Evolutionary conservation across 345 rosid species (phyloP).

Genomic region (Toxicodendron radicans): DNA sequence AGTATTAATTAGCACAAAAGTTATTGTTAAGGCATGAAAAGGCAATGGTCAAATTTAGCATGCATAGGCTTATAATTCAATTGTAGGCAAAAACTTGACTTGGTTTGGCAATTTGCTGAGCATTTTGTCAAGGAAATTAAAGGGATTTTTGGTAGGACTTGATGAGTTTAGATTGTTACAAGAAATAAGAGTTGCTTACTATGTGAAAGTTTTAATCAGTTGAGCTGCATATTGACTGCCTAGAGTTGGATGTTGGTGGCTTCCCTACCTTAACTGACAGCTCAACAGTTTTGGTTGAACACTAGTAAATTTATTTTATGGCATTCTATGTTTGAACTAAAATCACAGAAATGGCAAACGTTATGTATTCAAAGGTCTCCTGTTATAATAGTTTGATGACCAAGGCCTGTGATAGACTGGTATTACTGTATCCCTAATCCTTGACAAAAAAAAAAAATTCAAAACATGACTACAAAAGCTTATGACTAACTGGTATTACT

Average conservation of each 20-base stretch:
- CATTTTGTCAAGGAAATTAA: background rate
- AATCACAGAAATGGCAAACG: too few relatives aligned
- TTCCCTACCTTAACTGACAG: slow-evolving; percentile 21
- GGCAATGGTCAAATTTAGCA: slow-evolving; percentile 6
- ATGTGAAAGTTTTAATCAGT: slow-evolving; percentile 19
- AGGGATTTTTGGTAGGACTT: slow-evolving; percentile 31
- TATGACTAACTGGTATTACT: too few relatives aligned
- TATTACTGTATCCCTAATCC: too few relatives aligned
- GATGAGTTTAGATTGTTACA: slow-evolving; percentile 21
- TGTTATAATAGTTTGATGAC: too few relatives aligned
- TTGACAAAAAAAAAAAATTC: too few relatives aligned
- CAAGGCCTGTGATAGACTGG: too few relatives aligned
- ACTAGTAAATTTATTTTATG: background rate
- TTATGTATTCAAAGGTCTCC: too few relatives aligned
- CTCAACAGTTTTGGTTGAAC: slow-evolving; percentile 23
- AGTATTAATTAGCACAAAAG: slow-evolving; percentile 22
- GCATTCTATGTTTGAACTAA: too few relatives aligned
- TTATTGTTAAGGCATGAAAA: slow-evolving; percentile 2
- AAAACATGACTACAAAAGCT: too few relatives aligned
- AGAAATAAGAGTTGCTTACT: slow-evolving; percentile 22
- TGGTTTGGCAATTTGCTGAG: background rate
- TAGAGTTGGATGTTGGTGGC: slow-evolving; percentile 36
- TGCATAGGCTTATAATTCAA: slow-evolving; percentile 3
- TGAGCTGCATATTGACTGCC: slow-evolving; percentile 55
- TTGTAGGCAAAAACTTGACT: slow-evolving; percentile 10